Base-by-base conservation (phyloP, 352 stramenopile species). In the Phytophthora pluvialis region DNA sequence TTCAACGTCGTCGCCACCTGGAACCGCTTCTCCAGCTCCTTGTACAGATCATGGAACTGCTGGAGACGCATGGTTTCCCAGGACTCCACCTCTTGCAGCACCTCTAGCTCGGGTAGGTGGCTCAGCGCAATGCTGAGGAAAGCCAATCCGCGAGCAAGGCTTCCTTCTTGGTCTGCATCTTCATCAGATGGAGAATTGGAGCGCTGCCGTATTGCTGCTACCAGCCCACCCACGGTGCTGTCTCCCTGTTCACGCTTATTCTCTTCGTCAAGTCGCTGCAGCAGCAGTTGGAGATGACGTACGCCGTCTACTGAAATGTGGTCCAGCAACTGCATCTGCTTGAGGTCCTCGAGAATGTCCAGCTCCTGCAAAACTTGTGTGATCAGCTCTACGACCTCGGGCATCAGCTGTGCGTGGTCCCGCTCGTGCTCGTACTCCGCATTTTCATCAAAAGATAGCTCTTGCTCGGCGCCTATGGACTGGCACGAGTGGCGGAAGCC, bases 1-100 rank as follows among this genome's bases (percentile, higher is more conserved):
- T 95, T 95, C 42, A 93, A 76, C 35, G 87, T 95, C 33, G 85
- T 94, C 9, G 87, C 87, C 43, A 95, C 87, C 29, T 91, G 80
- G 65, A 95, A 94, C 2, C 83, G 70, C 67, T 91, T 83, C 51
- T 89, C 57, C 6, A 93, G 54, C 46, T 88, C 73, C 33, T 72
- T 57, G 64, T 89, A 93, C 32, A 94, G 72, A 16, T 55, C 60
- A 46, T 75, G 65, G 16, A 90, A 75, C n/a, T 75, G 66, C 13
- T 48, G 21, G 3, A 94, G 46, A 5, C 55, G 65, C 45, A 91
- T 62, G 5, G 65, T 53, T 55, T 78, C 57, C 80, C 74, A 88
- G 18, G 61, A 73, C 11, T 65, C 52, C 2, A 75, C 48, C 2
- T 61, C 67, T 18, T 76, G 47, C n/a, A 81, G 32, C 13, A 83